Percentiles rank a stretch among this genome's conserved stretches.
These are phyloP conservation scores for Moesziomyces globuligerus DNA, from an alignment of 1,284 basidiomycete species.

Conservation along the genomic window DNA sequence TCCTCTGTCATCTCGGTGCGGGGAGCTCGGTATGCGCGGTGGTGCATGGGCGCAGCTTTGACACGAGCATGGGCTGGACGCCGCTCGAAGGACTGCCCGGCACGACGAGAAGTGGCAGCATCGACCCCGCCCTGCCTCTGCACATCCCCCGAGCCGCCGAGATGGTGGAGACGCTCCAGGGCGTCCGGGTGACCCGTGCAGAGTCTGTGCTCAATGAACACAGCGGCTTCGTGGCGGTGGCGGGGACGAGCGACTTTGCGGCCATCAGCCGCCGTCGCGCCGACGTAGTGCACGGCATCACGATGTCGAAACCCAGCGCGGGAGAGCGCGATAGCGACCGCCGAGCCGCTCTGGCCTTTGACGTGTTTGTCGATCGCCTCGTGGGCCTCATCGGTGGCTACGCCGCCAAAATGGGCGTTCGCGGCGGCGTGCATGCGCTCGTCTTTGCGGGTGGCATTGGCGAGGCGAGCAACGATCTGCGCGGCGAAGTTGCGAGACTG, in stretches of 20 bases:
- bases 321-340: conserved; percentile 4
- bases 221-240: conserved; percentile 25
- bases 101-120: conserved; percentile 24
- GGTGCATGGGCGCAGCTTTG: conserved; percentile 12
- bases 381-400: conserved; percentile 31
- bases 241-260: conserved; percentile 29
- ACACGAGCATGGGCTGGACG: conserved; percentile 41
- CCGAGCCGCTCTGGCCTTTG: conserved; percentile 24
- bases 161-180: background rate
- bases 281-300: conserved; percentile 1
- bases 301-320: conserved; percentile 4
- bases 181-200: conserved; percentile 9
- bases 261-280: conserved; percentile 5
- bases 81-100: conserved; percentile 42
- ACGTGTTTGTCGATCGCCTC: conserved; percentile 44
- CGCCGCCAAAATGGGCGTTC: conserved; percentile 21
- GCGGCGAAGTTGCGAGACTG: background rate
- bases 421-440: conserved; percentile 26
- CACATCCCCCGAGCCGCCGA: conserved; percentile 22
- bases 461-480: conserved; percentile 15
- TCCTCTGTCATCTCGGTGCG: conserved; percentile 34
- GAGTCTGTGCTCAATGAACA: conserved; percentile 32
- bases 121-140: conserved; percentile 28
- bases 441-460: conserved; percentile 44
- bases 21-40: conserved; percentile 32